Percentiles rank a stretch among this genome's conserved stretches.
Conservation (phyloP, 495 filamentous ascomycete species). For the Podospora australis region DNA sequence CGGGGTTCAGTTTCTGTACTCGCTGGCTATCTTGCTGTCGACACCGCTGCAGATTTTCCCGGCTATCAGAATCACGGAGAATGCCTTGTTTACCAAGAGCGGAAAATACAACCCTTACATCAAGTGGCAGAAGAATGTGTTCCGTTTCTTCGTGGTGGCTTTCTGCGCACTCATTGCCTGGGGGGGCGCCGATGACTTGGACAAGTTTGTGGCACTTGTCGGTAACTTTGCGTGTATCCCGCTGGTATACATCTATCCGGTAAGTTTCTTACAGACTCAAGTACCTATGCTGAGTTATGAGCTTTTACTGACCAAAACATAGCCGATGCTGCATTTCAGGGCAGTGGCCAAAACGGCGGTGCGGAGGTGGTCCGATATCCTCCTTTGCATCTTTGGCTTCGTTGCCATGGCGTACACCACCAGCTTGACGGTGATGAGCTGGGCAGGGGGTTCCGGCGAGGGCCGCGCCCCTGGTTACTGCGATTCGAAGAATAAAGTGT, state of each 20-base stretch:
- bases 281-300: background rate
- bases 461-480: conserved; percentile 43
- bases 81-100: conserved; percentile 60
- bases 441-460: conserved; percentile 48
- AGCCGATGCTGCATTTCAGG: conserved; percentile 84
- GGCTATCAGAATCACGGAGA: conserved; percentile 75
- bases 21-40: conserved; percentile 83
- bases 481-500: conserved; percentile 29
- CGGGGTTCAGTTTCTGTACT: conserved; percentile 91
- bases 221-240: conserved; percentile 98
- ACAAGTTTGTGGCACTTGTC: conserved; percentile 94
- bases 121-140: conserved; percentile 98
- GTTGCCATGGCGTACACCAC: conserved; percentile 89
- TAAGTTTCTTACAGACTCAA: conserved; percentile 38
- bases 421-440: conserved; percentile 71
- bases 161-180: conserved; percentile 82
- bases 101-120: conserved; percentile 94
- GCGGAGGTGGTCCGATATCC: conserved; percentile 63
- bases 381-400: conserved; percentile 72
- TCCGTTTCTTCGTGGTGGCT: conserved; percentile 85
- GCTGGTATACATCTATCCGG: conserved; percentile 94
- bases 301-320: conserved; percentile 20
- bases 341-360: conserved; percentile 61
- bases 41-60: conserved; percentile 96
- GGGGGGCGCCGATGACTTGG: conserved; percentile 85